Conservation (phyloP, 305 asterid genomes). For the Fraxinus albicans region DNA sequence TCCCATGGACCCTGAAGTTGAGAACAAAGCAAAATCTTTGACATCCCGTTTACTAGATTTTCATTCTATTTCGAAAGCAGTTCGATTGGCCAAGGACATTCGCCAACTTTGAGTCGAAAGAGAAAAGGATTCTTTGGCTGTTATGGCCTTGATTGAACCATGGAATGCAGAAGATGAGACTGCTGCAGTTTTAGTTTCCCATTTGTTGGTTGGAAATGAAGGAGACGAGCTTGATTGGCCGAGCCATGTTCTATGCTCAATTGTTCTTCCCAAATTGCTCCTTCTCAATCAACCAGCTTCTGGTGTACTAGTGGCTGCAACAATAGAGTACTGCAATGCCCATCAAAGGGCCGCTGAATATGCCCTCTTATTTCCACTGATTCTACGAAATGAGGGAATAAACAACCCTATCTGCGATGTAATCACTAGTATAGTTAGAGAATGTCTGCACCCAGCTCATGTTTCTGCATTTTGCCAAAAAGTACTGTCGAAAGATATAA, state of each 20-base stretch:
- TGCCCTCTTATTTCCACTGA: slow-evolving; percentile 59
- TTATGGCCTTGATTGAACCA: slow-evolving; percentile 56
- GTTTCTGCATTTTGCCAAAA: slow-evolving; percentile 66
- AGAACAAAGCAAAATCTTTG: slow-evolving; percentile 36
- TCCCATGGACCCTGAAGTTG: slow-evolving; percentile 37
- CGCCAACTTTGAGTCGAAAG: slow-evolving; percentile 38
- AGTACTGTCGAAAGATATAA: slow-evolving; percentile 37
- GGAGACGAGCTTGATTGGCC: slow-evolving; percentile 54
- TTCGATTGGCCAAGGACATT: slow-evolving; percentile 46
- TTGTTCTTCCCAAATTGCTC: slow-evolving; percentile 66
- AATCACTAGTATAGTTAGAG: slow-evolving; percentile 53
- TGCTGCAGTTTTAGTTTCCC: slow-evolving; percentile 50
- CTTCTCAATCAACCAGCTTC: slow-evolving; percentile 48
- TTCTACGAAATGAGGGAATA: slow-evolving; percentile 49
- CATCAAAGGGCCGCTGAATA: slow-evolving; percentile 65
- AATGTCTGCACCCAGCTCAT: slow-evolving; percentile 66
- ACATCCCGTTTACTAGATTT: slow-evolving; percentile 33
- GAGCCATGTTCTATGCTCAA: slow-evolving; percentile 54
- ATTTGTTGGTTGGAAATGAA: slow-evolving; percentile 34
- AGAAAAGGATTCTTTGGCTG: slow-evolving; percentile 31
- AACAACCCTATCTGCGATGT: slow-evolving; percentile 56
- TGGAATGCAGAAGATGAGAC: slow-evolving; percentile 74
- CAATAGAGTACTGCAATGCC: slow-evolving; percentile 58
- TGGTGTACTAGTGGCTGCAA: slow-evolving; percentile 45
- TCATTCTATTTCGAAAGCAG: slow-evolving; percentile 42